Evolutionary conservation across 1,284 basidiomycete species (phyloP).

Genomic region (Vanrija pseudolonga): DNA sequence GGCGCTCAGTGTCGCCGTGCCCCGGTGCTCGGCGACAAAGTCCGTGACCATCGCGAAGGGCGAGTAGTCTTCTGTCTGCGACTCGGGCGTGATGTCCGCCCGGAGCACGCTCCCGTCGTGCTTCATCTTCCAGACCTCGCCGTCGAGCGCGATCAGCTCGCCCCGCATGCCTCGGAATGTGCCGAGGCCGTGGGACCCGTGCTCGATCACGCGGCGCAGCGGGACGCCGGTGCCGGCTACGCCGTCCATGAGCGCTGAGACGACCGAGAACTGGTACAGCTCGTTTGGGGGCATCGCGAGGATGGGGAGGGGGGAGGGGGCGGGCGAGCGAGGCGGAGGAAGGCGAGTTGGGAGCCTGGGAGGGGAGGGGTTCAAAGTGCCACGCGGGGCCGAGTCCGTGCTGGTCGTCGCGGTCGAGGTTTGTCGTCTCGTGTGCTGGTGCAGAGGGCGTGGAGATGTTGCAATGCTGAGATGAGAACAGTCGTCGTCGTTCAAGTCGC

Average conservation of each 20-base stretch:
- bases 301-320: no score
- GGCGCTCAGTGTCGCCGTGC: not conserved
- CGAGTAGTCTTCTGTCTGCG: not conserved
- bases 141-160: not conserved
- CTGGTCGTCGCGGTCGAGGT: no score
- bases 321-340: no score
- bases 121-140: constrained; percentile 4
- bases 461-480: no score
- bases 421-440: no score
- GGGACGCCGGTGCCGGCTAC: not conserved
- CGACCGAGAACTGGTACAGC: not conserved
- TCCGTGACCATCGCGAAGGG: constrained; percentile 13
- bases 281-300: not conserved
- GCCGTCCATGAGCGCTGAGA: not conserved
- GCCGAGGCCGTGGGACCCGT: not conserved
- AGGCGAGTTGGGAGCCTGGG: no score
- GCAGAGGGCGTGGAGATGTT: no score
- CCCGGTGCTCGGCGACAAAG: not conserved
- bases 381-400: no score
- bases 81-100: not conserved
- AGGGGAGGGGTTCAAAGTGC: no score
- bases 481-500: no score
- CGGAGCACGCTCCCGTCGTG: constrained; percentile 11
- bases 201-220: not conserved
- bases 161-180: not conserved